Conservation (phyloP, 257 asterid genomes). For the Solanum gandarillasii region DNA sequence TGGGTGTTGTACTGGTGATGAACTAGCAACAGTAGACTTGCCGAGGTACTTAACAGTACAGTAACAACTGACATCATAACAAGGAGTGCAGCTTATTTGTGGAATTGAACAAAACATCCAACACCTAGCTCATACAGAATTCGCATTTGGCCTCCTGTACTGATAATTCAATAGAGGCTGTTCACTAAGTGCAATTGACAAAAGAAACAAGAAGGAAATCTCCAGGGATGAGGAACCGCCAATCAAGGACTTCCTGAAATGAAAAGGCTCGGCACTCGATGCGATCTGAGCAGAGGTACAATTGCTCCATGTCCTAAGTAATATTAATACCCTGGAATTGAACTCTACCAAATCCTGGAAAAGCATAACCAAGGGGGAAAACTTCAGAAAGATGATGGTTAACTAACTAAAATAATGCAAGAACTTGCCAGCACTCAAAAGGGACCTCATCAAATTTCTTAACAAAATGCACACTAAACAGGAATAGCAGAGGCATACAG, state of each 20-base stretch:
- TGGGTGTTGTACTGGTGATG: slow-evolving; percentile 32
- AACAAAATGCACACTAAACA: background rate
- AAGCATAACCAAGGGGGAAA: background rate
- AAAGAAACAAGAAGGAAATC: slow-evolving; percentile 78
- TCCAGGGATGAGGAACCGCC: slow-evolving; percentile 74
- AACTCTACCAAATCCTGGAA: slow-evolving; percentile 46
- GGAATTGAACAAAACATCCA: slow-evolving; percentile 6
- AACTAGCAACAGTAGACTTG: slow-evolving; percentile 26
- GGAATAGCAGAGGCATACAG: background rate
- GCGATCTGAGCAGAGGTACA: slow-evolving; percentile 68
- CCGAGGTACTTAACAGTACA: slow-evolving; percentile 4
- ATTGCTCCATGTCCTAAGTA: slow-evolving; percentile 87
- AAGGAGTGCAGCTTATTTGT: slow-evolving; percentile 21
- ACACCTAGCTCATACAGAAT: slow-evolving; percentile 38
- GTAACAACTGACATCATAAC: slow-evolving; percentile 4
- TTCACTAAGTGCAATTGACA: slow-evolving; percentile 82
- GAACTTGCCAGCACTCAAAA: background rate
- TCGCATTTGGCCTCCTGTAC: slow-evolving; percentile 47
- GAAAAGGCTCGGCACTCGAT: slow-evolving; percentile 50
- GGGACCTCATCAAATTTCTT: background rate
- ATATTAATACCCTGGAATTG: slow-evolving; percentile 29
- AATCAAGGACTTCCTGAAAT: slow-evolving; percentile 83
- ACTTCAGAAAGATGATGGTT: background rate
- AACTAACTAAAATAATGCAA: background rate
- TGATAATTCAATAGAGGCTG: slow-evolving; percentile 37